A percentile compares a stretch with the other conserved stretches of the same genome.
Evolutionary conservation across 2,329 filamentous ascomycete species (phyloP).

Genomic region (Pestalotiopsis fici): DNA sequence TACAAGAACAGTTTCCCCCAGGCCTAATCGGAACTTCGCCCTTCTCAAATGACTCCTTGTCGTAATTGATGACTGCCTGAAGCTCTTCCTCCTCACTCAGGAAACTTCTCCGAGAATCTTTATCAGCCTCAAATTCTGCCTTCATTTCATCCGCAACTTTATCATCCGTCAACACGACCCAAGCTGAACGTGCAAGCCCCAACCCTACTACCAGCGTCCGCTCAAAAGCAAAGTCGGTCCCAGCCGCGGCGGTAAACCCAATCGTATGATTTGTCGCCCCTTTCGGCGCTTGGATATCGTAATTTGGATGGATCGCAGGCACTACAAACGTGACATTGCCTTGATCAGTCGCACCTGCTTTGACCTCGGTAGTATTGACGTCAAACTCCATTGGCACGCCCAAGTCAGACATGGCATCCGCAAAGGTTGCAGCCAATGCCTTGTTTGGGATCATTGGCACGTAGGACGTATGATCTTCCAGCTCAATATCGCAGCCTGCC

Average conservation of each 20-base stretch:
- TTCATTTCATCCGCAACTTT: too few relatives aligned
- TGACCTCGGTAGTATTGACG: background rate
- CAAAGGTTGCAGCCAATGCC: background rate
- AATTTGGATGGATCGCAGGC: constrained; percentile 42
- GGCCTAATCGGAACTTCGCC: too few relatives aligned
- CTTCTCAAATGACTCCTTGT: too few relatives aligned
- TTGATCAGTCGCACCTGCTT: constrained; percentile 43
- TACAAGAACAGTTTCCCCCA: too few relatives aligned
- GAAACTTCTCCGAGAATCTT: too few relatives aligned
- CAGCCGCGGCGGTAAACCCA: background rate
- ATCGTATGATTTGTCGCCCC: background rate
- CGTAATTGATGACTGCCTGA: too few relatives aligned
- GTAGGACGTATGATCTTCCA: background rate
- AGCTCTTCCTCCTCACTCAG: too few relatives aligned
- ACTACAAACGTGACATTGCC: constrained; percentile 50
- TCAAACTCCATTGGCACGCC: background rate
- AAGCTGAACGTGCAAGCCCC: too few relatives aligned
- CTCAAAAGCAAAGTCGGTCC: background rate
- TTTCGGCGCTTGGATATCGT: background rate
- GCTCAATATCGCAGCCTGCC: background rate
- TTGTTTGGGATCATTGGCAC: background rate
- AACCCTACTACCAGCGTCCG: too few relatives aligned
- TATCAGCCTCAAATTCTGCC: too few relatives aligned
- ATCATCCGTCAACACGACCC: too few relatives aligned
- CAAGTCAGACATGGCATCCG: background rate